phyloP scores from a whole-genome alignment of 23 red algal species.

The Cyanidium caldarium region DNA sequence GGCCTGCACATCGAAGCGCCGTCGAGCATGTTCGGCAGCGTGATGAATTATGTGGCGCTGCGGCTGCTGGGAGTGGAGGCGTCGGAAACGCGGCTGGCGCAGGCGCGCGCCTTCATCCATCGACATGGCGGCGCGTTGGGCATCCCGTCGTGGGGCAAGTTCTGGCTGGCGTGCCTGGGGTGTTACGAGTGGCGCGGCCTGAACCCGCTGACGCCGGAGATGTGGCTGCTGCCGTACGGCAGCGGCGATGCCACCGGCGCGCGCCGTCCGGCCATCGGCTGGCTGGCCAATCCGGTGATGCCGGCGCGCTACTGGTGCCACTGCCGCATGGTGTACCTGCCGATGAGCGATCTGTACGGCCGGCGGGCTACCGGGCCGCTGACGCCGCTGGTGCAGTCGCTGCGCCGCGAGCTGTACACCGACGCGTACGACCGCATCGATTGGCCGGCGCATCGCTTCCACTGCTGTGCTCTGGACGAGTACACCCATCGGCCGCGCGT shows the following conservation, averaged over 20 bases:
- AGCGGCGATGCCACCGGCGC: neutral
- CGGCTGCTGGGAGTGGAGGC: constrained; percentile 49
- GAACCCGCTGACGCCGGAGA: constrained; percentile 93
- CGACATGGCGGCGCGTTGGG: constrained; percentile 60
- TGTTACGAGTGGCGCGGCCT: constrained; percentile 75
- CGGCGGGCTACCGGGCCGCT: constrained; percentile 32
- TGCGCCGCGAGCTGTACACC: constrained; percentile 70
- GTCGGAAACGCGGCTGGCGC: constrained; percentile 19
- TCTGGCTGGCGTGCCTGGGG: constrained; percentile 77
- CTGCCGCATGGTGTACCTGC: constrained; percentile 80
- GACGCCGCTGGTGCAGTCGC: constrained; percentile 23
- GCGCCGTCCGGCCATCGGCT: constrained; percentile 3
- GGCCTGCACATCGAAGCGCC: constrained; percentile 90
- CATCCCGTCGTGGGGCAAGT: constrained; percentile 93
- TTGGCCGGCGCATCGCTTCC: constrained; percentile 40
- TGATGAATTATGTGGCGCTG: constrained; percentile 72
- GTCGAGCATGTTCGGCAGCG: constrained; percentile 78
- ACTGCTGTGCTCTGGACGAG: constrained; percentile 60
- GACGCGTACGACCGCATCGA: constrained; percentile 46
- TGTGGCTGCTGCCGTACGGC: constrained; percentile 85
- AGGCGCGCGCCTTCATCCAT: constrained; percentile 55
- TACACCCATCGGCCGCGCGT: constrained; percentile 63
- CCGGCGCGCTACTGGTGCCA: constrained; percentile 95
- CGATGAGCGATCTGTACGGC: constrained; percentile 92
- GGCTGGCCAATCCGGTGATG: constrained; percentile 39